These are phyloP conservation scores for Euphorbia neoarborescens DNA, from an alignment of 441 rosid genomes.

Conservation along the genomic window DNA sequence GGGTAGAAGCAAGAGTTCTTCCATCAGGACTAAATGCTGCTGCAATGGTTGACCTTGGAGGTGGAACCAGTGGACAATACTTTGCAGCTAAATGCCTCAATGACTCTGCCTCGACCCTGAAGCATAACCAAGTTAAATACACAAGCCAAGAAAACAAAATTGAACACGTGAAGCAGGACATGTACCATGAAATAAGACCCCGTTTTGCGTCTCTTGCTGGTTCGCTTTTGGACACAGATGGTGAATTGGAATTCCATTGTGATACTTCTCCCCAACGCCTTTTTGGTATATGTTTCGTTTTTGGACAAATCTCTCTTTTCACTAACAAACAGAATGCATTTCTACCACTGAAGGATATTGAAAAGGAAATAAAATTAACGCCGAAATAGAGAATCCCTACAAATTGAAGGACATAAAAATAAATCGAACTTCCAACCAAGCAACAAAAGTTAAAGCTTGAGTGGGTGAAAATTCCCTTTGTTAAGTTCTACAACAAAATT, in stretches of 20 bases:
- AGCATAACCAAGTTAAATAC: conserved; percentile 5
- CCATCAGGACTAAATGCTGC: conserved; percentile 91
- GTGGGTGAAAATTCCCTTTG: neutral
- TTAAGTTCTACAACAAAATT: neutral
- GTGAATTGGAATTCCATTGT: conserved; percentile 27
- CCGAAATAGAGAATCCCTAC: neutral
- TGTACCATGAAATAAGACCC: conserved; percentile 58
- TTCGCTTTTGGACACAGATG: conserved; percentile 26
- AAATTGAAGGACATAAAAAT: neutral
- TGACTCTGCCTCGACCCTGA: conserved; percentile 83
- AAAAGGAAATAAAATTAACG: conserved; percentile 1
- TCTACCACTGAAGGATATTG: conserved; percentile 29
- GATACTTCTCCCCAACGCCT: conserved; percentile 45
- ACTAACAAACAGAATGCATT: conserved; percentile 45
- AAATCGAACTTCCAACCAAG: conserved; percentile 1
- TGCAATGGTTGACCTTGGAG: conserved; percentile 91
- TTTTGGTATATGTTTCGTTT: conserved; percentile 38
- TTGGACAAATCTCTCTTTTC: conserved; percentile 57
- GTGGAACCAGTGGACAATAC: conserved; percentile 61
- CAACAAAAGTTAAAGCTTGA: conserved; percentile 1
- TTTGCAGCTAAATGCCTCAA: conserved; percentile 64
- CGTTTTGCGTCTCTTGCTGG: conserved; percentile 41
- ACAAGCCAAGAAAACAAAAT: neutral
- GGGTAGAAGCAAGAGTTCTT: conserved; percentile 76
- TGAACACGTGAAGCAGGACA: neutral